Base-by-base conservation (phyloP, 768 basidiomycete species). In the Lactarius akahatsu region DNA sequence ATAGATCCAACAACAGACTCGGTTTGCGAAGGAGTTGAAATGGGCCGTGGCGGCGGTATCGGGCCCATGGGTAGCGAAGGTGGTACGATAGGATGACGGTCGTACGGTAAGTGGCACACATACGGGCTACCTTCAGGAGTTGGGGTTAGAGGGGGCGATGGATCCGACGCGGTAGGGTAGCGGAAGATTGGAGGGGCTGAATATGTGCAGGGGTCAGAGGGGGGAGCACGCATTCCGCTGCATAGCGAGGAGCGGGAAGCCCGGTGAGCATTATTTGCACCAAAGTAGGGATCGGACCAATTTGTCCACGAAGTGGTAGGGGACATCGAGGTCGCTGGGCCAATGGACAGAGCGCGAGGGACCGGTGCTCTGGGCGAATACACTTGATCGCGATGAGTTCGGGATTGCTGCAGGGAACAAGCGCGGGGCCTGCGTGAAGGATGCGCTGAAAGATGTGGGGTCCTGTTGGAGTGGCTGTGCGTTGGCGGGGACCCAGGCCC, bases 271-370 rank as follows among this genome's bases (percentile, higher is more conserved):
- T 18, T 61, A 38, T 41, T 11, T 16, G 59, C 0, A 15, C 32
- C 54, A 18, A 50, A 66, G 0, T 56, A 45, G 5, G 65, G 50
- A 26, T 62, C 57, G n/a, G 26, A 18, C 47, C 47, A 52, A 36
- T 10, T 36, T 36, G 36, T 3, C 56, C 55, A 62, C 30, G 56
- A 43, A 0, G 61, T 28, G 5, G 57, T 40, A 15, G 57, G 57
- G 56, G 5, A 26, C 16, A 16, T 62, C 61, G 1, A 66, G 61
- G 26, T 66, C 55, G 10, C 61, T 66, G 28, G 65, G 65, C 65
- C 65, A 66, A 54, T 66, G 61, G n/a, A 66, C 65, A 30, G 65
- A 66, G 23, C 61, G 65, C n/a, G 47, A 16, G 2, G 65, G 65
- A 16, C 61, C 64, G 16, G 62, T 57, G 34, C 65, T 66, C 13